phyloP scores from a whole-genome alignment of 768 basidiomycete genomes.

The Suillus paluster region DNA sequence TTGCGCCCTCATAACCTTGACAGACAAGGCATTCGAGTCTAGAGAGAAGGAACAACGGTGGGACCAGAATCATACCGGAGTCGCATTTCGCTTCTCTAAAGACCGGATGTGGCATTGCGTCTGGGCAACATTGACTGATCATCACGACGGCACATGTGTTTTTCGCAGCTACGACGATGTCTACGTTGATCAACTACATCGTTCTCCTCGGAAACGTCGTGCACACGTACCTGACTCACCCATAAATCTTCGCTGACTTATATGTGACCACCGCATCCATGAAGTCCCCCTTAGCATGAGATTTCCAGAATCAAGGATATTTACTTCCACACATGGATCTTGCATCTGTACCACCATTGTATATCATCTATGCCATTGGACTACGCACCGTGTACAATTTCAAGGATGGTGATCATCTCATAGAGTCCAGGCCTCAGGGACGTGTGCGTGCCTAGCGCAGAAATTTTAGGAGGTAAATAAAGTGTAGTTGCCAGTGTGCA shows the following conservation, averaged over 20 bases:
- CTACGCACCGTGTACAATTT: neutral
- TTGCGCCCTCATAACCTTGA: slow-evolving; percentile 57
- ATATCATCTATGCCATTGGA: neutral
- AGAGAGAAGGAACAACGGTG: slow-evolving; percentile 37
- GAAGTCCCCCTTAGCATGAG: neutral
- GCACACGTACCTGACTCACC: slow-evolving; percentile 26
- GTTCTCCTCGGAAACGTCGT: slow-evolving; percentile 44
- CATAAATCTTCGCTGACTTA: slow-evolving; percentile 24
- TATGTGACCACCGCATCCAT: neutral
- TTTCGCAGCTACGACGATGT: slow-evolving; percentile 67
- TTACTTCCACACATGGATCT: neutral
- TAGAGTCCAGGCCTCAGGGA: neutral
- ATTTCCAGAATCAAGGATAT: neutral
- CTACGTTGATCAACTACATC: slow-evolving; percentile 52
- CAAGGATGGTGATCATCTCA: neutral
- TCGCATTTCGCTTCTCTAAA: slow-evolving; percentile 60
- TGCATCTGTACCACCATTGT: slow-evolving; percentile 4
- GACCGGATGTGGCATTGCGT: slow-evolving; percentile 62
- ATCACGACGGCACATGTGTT: slow-evolving; percentile 49
- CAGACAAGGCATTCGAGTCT: slow-evolving; percentile 61
- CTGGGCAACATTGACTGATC: slow-evolving; percentile 63
- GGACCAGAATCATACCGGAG: slow-evolving; percentile 40
- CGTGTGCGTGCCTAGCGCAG: neutral
- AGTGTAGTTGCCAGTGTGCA: neutral
- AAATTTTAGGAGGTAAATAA: neutral